A percentile compares a stretch with the other conserved stretches of the same genome.
phyloP scores from a whole-genome alignment of 2,329 filamentous ascomycete genomes.

The Waltergamsia citrina region DNA sequence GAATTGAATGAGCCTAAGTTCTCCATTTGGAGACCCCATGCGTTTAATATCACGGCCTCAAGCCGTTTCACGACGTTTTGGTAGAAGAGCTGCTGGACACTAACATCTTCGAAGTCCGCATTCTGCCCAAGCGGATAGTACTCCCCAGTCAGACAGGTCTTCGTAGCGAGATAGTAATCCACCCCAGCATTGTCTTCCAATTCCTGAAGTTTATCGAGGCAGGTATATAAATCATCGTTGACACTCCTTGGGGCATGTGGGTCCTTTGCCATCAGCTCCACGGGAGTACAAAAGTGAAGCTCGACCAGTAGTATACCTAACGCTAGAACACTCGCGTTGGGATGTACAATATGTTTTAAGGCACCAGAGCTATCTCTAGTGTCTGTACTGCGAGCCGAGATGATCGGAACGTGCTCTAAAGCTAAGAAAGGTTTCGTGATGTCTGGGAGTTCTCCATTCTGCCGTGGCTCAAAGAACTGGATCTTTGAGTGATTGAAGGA shows the following conservation, averaged over 20 bases:
- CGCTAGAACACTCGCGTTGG: no score
- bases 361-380: no score
- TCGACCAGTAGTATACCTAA: neutral
- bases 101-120: neutral
- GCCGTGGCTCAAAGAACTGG: no score
- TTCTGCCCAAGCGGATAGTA: neutral
- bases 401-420: no score
- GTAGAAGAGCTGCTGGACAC: constrained; percentile 1
- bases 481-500: constrained; percentile 1
- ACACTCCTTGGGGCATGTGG: neutral
- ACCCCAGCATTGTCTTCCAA: neutral
- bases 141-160: neutral
- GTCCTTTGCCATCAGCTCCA: neutral
- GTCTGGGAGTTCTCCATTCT: no score
- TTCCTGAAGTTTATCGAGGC: neutral
- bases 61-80: constrained; percentile 1
- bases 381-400: no score
- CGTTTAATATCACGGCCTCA: neutral
- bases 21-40: neutral
- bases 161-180: constrained; percentile 1
- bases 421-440: no score
- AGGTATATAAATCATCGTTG: constrained; percentile 1
- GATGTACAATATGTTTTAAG: no score
- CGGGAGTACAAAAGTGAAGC: constrained; percentile 1
- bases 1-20: neutral